Evolutionary conservation across 371 early-diverging fungal genomes (phyloP).

Genomic region (Mucor lusitanicus): DNA sequence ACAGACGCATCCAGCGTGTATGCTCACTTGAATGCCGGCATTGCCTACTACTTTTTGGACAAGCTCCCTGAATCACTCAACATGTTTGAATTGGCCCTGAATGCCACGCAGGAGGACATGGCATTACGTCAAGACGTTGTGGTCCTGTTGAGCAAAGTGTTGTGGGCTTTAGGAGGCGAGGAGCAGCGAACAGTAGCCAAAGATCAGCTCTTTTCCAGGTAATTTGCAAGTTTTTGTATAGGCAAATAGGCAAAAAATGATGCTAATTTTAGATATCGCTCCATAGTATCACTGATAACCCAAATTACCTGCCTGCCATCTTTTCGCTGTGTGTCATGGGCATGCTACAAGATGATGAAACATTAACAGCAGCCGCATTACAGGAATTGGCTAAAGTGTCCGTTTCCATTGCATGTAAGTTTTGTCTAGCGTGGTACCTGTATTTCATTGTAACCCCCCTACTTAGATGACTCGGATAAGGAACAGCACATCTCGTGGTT

Average conservation of each 20-base stretch:
- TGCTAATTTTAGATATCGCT: background rate
- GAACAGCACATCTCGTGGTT: constrained; percentile 40
- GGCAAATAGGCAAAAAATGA: constrained; percentile 25
- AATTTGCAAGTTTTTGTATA: constrained; percentile 27
- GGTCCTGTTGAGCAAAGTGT: constrained; percentile 78
- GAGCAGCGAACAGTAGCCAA: constrained; percentile 81
- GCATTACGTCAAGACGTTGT: constrained; percentile 63
- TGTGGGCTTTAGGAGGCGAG: constrained; percentile 84
- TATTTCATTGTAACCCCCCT: background rate
- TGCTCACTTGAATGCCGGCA: constrained; percentile 68
- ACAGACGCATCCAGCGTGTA: constrained; percentile 41
- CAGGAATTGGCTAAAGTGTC: constrained; percentile 71
- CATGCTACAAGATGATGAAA: constrained; percentile 70
- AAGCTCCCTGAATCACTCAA: constrained; percentile 68
- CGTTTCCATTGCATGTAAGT: constrained; percentile 48
- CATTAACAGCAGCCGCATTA: constrained; percentile 73
- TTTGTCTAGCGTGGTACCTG: background rate
- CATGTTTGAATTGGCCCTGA: constrained; percentile 75
- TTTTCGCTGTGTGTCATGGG: constrained; percentile 81
- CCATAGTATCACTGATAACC: constrained; percentile 54
- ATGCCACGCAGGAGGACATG: constrained; percentile 49
- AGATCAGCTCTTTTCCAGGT: constrained; percentile 73
- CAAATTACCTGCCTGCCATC: constrained; percentile 69
- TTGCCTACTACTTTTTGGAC: constrained; percentile 76
- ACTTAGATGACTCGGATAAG: constrained; percentile 36